A percentile compares a stretch with the other conserved stretches of the same genome.
Evolutionary conservation across 1,284 basidiomycete species (phyloP).

Genomic region (Heliocybe sulcata): DNA sequence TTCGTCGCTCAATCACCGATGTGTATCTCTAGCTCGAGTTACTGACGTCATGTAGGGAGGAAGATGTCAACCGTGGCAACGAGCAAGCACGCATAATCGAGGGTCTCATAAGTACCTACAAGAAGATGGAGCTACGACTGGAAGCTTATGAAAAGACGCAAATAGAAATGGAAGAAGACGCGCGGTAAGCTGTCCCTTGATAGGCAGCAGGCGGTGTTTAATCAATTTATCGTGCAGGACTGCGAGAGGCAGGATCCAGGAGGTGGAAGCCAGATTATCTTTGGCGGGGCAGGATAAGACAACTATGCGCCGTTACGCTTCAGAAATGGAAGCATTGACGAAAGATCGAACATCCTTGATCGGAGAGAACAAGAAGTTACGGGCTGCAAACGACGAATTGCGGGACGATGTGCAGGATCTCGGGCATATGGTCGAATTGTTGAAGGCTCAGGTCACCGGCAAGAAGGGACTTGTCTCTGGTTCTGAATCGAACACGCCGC

Average conservation of each 20-base stretch:
- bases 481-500: no score
- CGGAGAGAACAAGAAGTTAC: constrained; percentile 39
- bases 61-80: constrained; percentile 64
- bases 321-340: not conserved
- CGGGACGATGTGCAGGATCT: constrained; percentile 66
- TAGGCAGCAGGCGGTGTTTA: constrained; percentile 6
- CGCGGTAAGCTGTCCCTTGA: constrained; percentile 35
- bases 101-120: constrained; percentile 44
- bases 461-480: constrained; percentile 30
- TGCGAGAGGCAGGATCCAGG: constrained; percentile 49
- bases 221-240: constrained; percentile 25
- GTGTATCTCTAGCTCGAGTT: not conserved
- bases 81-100: constrained; percentile 52
- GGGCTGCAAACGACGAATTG: constrained; percentile 49
- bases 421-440: constrained; percentile 59
- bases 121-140: constrained; percentile 56
- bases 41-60: constrained; percentile 50
- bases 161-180: constrained; percentile 41
- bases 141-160: constrained; percentile 48
- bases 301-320: constrained; percentile 8
- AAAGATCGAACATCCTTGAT: constrained; percentile 20
- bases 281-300: constrained; percentile 36
- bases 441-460: constrained; percentile 47
- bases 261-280: constrained; percentile 46
- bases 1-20: constrained; percentile 21